Evolutionary conservation across 768 basidiomycete genomes (phyloP).

Genomic region (Trametes meyenii): DNA sequence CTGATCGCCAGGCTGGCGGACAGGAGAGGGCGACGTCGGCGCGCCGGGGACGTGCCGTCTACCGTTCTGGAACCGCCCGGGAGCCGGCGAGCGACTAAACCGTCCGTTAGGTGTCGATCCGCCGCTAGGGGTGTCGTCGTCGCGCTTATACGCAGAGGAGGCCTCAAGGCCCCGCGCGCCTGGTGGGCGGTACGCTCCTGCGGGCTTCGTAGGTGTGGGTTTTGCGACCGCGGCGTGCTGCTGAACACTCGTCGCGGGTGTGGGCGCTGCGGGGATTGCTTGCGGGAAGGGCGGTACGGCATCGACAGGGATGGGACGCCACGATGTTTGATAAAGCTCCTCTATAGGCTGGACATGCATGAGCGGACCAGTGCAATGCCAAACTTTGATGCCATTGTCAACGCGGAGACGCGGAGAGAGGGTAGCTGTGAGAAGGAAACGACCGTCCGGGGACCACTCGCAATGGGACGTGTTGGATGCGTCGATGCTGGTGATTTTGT

Average conservation of each 20-base stretch:
- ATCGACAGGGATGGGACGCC: conserved; percentile 77
- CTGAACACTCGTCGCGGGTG: conserved; percentile 60
- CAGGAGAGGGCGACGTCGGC: conserved; percentile 50
- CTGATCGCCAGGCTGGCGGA: conserved; percentile 44
- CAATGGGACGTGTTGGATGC: conserved; percentile 94
- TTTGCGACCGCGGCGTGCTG: conserved; percentile 53
- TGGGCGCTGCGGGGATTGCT: conserved; percentile 67
- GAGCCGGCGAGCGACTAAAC: conserved; percentile 60
- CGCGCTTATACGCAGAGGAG: conserved; percentile 86
- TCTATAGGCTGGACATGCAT: conserved; percentile 81
- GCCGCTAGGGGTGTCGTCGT: conserved; percentile 74
- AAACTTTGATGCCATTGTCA: conserved; percentile 96
- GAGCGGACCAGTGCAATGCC: conserved; percentile 90
- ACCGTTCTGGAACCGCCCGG: conserved; percentile 42
- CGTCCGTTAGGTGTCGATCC: conserved; percentile 64
- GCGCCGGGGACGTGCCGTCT: conserved; percentile 76
- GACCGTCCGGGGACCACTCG: conserved; percentile 94
- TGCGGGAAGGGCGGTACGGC: conserved; percentile 67
- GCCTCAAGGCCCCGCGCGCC: conserved; percentile 90
- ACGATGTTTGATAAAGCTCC: conserved; percentile 87
- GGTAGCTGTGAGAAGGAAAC: conserved; percentile 91
- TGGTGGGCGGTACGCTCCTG: conserved; percentile 92
- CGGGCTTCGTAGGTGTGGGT: conserved; percentile 61
- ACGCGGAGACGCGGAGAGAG: conserved; percentile 95
- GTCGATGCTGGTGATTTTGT: conserved; percentile 76